These are phyloP conservation scores for Bruguiera gymnorhiza DNA, from an alignment of 345 rosid species.

Conservation along the genomic window DNA sequence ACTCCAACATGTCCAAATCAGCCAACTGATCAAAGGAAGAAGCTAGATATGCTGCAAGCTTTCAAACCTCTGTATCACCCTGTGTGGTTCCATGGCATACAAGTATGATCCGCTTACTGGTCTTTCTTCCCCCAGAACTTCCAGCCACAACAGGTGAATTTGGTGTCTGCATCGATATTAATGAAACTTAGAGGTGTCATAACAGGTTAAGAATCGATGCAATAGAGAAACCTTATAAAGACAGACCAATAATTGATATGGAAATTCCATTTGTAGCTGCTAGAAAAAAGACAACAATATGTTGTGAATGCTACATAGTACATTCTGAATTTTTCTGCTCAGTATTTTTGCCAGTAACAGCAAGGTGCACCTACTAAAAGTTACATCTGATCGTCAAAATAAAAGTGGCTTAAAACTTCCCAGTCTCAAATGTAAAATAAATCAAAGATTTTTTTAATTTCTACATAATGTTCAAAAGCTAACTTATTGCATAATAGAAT, in stretches of 20 bases:
- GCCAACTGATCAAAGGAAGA: background rate
- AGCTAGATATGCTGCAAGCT: background rate
- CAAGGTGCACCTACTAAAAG: too few relatives aligned
- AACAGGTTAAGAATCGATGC: background rate
- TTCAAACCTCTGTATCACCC: constrained; percentile 46
- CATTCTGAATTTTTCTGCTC: too few relatives aligned
- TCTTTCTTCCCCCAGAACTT: constrained; percentile 61
- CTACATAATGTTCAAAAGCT: too few relatives aligned
- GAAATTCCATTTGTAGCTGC: too few relatives aligned
- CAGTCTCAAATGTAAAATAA: too few relatives aligned
- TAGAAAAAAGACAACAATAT: too few relatives aligned
- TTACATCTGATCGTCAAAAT: too few relatives aligned
- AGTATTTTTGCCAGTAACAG: too few relatives aligned
- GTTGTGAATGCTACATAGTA: too few relatives aligned
- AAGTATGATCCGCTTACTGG: constrained; percentile 69
- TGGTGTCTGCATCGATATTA: constrained; percentile 72
- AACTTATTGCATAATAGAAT: too few relatives aligned
- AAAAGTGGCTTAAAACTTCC: too few relatives aligned
- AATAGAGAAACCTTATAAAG: background rate
- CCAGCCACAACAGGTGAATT: constrained; percentile 71
- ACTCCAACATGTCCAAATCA: background rate
- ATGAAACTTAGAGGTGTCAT: constrained; percentile 14
- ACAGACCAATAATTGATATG: background rate
- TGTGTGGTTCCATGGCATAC: constrained; percentile 69
- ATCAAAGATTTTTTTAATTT: too few relatives aligned